Base-by-base conservation (phyloP, 164 flowering plant genomes). In the Vitis cinerea region DNA sequence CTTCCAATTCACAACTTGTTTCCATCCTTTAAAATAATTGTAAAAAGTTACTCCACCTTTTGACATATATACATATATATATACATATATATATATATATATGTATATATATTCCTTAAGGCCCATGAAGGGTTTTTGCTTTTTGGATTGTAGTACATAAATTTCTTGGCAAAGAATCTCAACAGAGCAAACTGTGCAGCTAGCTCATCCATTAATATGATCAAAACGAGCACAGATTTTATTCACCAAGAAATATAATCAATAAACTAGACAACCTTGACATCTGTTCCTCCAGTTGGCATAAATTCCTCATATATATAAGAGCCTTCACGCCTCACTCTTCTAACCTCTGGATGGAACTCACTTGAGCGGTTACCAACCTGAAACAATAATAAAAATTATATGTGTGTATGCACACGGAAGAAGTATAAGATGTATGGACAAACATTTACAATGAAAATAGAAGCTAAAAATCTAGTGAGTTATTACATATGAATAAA, bases 201-300 rank as follows among this genome's bases (percentile, higher is more conserved):
- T 6, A 37, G 3, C 31, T 47, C 12, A 27, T 7, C 12, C 4
- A 16, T 59, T 59, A 23, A 23, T 37, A 6, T 4, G 13, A 51
- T 16, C 13, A 27, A 51, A 29, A 37, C 11, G 11, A 55, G 47
- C 16, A 15, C 16, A 23, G 13, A 27, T 51, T 49, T 61, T 17
- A 19, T 14, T 3, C 27, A 54, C 29, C 29, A 31, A 31, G 54
- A 52, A 48, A 48, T 7, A 58, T 29, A 50, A 72, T 58, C 27
- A 27, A 72, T 23, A 66, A 13, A 37, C 44, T 59, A 63, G 61
- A 71, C 51, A 68, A 90, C 99, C 99, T 96, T 96, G 59, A 96
- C 99, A 85, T 96, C 99, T 72, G 99, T 96, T 82, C 99, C 99
- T 53, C 99, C 99, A 16, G 99, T 96, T 57, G 97, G 95, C 99